Conservation (phyloP, 306 rosid genomes). For the Prunus armeniaca region DNA sequence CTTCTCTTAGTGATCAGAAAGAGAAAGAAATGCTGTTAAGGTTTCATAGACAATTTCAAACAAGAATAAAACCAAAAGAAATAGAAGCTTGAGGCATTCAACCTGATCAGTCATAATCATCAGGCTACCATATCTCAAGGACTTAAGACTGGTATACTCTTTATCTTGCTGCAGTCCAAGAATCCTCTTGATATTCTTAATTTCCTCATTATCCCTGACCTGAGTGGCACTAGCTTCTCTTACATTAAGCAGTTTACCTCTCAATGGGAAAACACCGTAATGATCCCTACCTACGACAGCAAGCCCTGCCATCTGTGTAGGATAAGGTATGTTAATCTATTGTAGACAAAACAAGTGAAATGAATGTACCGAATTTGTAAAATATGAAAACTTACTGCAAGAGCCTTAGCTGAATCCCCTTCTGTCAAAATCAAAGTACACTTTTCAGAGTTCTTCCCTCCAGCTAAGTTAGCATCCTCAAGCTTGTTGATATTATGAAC, state of each 20-base stretch:
- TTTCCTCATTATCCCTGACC: conserved; percentile 78
- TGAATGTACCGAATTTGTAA: neutral
- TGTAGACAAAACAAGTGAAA: neutral
- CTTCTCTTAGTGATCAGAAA: neutral
- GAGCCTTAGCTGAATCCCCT: conserved; percentile 98
- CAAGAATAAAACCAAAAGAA: neutral
- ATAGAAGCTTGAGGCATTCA: neutral
- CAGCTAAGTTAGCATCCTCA: conserved; percentile 95
- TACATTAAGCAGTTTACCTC: conserved; percentile 90
- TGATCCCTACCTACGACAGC: conserved; percentile 86
- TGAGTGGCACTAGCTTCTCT: conserved; percentile 90
- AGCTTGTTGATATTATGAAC: conserved; percentile 78
- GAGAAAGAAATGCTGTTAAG: neutral
- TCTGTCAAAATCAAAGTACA: conserved; percentile 95
- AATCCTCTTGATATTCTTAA: conserved; percentile 81
- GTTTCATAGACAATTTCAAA: neutral
- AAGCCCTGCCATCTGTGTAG: conserved; percentile 85
- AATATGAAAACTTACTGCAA: conserved; percentile 61
- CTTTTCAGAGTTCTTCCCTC: conserved; percentile 76
- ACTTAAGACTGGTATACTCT: conserved; percentile 56
- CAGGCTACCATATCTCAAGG: conserved; percentile 91
- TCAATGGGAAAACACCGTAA: conserved; percentile 91
- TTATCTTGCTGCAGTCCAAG: conserved; percentile 94
- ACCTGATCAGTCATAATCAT: conserved; percentile 99
- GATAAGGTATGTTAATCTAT: conserved; percentile 10